Evolutionary conservation across 352 stramenopile genomes (phyloP).

Genomic region (Blastocystis sp.): DNA sequence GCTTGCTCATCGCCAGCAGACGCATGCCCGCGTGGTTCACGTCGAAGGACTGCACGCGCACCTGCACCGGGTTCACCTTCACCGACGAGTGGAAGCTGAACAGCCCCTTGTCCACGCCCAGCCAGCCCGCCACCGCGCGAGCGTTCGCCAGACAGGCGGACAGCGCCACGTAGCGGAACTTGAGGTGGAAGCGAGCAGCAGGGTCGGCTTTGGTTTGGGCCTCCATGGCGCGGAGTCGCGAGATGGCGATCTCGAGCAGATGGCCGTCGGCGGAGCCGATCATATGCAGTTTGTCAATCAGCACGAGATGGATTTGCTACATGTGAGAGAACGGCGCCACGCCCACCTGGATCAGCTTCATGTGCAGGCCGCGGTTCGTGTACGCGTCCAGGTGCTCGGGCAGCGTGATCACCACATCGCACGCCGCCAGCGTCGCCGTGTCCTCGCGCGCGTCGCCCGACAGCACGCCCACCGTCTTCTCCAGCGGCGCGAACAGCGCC

Average conservation of each 20-base stretch:
- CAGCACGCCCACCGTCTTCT: slow-evolving; percentile 85
- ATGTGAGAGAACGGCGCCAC: slow-evolving; percentile 72
- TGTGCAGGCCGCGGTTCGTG: slow-evolving; percentile 90
- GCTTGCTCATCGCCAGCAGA: slow-evolving; percentile 99
- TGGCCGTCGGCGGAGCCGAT: slow-evolving; percentile 89
- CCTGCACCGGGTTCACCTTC: slow-evolving; percentile 91
- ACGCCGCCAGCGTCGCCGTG: slow-evolving; percentile 94
- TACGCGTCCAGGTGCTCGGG: slow-evolving; percentile 82
- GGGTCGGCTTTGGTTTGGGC: no score
- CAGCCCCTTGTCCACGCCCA: slow-evolving; percentile 84
- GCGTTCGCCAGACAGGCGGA: slow-evolving; percentile 93
- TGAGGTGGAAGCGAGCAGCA: slow-evolving; percentile 61
- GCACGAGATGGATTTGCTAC: slow-evolving; percentile 80
- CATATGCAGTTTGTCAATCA: slow-evolving; percentile 96
- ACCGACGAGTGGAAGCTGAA: slow-evolving; percentile 75
- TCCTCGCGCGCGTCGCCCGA: slow-evolving; percentile 93
- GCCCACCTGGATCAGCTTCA: slow-evolving; percentile 85
- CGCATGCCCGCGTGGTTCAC: slow-evolving; percentile 88
- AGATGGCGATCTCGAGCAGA: slow-evolving; percentile 88
- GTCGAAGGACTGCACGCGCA: slow-evolving; percentile 91
- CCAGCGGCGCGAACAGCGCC: slow-evolving; percentile 82
- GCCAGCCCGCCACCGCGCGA: slow-evolving; percentile 89
- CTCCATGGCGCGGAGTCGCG: slow-evolving; percentile 82
- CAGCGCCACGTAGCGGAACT: slow-evolving; percentile 87
- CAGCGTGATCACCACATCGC: slow-evolving; percentile 90